Base-by-base conservation (phyloP, 176 grass and related monocot genomes). In the Juncus effusus region DNA sequence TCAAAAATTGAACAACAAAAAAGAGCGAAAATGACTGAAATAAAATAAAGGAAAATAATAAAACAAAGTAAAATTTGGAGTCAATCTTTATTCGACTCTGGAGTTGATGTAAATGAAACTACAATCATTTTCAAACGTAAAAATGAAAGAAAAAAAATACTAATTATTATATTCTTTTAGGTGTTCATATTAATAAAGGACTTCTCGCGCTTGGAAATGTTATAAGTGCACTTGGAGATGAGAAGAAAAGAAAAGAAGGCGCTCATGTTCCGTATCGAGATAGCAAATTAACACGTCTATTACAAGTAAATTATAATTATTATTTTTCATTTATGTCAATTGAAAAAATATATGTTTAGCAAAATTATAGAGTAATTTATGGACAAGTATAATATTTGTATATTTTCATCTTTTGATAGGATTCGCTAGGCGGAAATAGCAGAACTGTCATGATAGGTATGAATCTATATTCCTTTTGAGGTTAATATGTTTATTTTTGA, bases 361-460 rank as follows among this genome's bases (percentile, higher is more conserved):
- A 39, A 61, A 13, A 51, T 54, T 28, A 28, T 0, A 28, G 42
- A 70, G 39, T 40, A 38, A 57, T 52, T 56, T 70, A 40, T 13
- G 54, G 4, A 63, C 54, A 54, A 7, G 8, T 77, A 11, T 69
- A 37, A 65, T 62, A 55, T 78, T 16, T 50, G 42, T 75, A 77
- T 53, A 16, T 38, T 36, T 47, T 47, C 44, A 47, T 60, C 4
- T 45, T 74, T 62, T 79, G 40, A 67, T 74, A 99, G 89, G 95
- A 99, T 38, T 99, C 95, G 3, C 83, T 99, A 13, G 95, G 95
- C 77, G 95, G 95, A 85, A 99, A 99, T 63, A 99, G 95, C 78
- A 93, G 87, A 78, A 99, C 95, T 62, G 86, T 90, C 57, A 99
- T 99, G 95, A 99, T 99, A 87, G 95, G 95, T 94, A 87, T 58